Conservation (phyloP, 768 basidiomycete genomes). For the Trametes coccinea region DNA sequence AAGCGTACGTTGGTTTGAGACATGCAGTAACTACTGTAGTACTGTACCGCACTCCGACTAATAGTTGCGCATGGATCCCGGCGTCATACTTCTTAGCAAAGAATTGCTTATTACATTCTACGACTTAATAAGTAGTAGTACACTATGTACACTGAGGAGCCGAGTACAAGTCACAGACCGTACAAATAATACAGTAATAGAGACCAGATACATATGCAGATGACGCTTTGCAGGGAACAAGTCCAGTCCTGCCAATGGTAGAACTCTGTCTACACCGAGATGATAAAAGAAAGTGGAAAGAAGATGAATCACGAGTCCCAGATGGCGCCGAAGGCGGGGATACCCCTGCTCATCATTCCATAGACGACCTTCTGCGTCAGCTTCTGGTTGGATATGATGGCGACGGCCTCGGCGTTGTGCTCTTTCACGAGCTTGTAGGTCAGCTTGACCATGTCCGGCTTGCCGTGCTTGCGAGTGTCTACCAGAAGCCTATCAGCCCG, state of each 20-base stretch:
- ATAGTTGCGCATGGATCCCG: too few relatives aligned
- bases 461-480: slow-evolving; percentile 39
- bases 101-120: neutral
- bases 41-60: too few relatives aligned
- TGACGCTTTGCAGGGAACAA: neutral
- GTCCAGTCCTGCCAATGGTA: neutral
- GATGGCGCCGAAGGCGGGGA: slow-evolving; percentile 63
- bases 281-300: neutral
- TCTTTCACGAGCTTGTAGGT: slow-evolving; percentile 38
- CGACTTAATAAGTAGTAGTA: neutral
- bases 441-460: slow-evolving; percentile 41
- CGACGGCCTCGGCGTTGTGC: slow-evolving; percentile 48
- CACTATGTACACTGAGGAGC: neutral
- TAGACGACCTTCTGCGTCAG: slow-evolving; percentile 59
- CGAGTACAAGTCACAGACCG: neutral
- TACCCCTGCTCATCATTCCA: slow-evolving; percentile 58
- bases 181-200: neutral
- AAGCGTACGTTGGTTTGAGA: too few relatives aligned
- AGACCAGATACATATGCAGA: neutral
- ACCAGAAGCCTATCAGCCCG: neutral
- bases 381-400: slow-evolving; percentile 59
- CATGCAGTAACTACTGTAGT: too few relatives aligned
- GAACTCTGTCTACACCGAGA: neutral
- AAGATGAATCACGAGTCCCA: slow-evolving; percentile 49
- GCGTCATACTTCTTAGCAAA: too few relatives aligned